A percentile compares a stretch with the other conserved stretches of the same genome.
These are phyloP conservation scores for Lactarius indigo DNA, from an alignment of 768 basidiomycete genomes.

Conservation along the genomic window DNA sequence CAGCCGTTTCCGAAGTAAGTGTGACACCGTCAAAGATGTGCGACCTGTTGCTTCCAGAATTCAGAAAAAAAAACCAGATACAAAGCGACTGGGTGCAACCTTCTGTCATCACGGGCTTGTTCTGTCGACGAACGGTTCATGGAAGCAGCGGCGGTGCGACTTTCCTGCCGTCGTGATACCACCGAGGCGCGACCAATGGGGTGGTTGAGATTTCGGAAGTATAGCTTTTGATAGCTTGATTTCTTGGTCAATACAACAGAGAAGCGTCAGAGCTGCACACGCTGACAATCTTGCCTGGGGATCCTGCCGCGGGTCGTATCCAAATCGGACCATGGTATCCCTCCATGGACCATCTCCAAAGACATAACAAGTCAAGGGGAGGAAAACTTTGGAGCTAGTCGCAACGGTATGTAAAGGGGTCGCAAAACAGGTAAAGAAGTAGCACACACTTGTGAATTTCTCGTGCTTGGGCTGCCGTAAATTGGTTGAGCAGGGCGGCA, in stretches of 20 bases:
- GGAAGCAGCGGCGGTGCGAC: constrained; percentile 30
- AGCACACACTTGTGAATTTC: constrained; percentile 68
- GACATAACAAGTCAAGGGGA: constrained; percentile 80
- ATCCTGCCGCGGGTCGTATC: constrained; percentile 85
- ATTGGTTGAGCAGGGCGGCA: constrained; percentile 80
- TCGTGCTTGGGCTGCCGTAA: constrained; percentile 60
- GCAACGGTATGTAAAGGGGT: constrained; percentile 3
- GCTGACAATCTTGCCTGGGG: constrained; percentile 71
- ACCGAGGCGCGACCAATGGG: constrained; percentile 75
- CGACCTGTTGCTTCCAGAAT: constrained; percentile 35
- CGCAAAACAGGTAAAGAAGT: background rate
- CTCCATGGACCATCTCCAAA: constrained; percentile 95
- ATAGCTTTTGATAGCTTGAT: constrained; percentile 79
- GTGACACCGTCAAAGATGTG: constrained; percentile 89
- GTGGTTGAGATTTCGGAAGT: constrained; percentile 86
- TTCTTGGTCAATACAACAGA: background rate
- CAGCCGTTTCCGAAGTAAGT: constrained; percentile 79
- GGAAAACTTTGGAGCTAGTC: constrained; percentile 70
- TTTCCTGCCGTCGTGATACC: constrained; percentile 61
- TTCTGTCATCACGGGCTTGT: constrained; percentile 27
- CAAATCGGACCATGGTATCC: constrained; percentile 80
- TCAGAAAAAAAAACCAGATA: background rate
- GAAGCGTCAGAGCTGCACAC: constrained; percentile 1
- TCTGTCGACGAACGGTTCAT: constrained; percentile 38
- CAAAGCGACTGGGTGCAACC: constrained; percentile 23